Base-by-base conservation (phyloP, 2,329 filamentous ascomycete species). In the Penicillium sp. region DNA sequence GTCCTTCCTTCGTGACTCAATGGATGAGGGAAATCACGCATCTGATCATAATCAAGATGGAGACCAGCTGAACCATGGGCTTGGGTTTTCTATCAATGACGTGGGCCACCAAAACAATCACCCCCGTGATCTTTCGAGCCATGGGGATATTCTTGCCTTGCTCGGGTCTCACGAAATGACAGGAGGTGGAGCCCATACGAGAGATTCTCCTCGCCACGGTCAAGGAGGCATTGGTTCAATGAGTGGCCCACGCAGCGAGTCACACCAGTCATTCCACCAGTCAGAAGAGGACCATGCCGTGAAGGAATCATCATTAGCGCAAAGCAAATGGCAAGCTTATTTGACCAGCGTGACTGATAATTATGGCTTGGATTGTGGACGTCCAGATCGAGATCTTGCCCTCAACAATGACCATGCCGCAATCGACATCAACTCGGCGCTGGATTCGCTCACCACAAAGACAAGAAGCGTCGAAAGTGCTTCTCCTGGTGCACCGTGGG, bases 281-380 rank as follows among this genome's bases (percentile, higher is more conserved):
- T 21, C 51, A 24, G 48, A 51, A n/a, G 37, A 39, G 13, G 51
- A 60, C 9, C 37, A 55, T 14, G 14, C 47, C 13, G 18, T 51
- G 7, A 54, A 43, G 16, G 58, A 61, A 6, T 47, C 54, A 34
- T 59, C 59, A 13, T 55, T 54, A 5, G 62, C 68, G 2, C 63
- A 67, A 40, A 66, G 50, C 46, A 70, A 68, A 54, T 71, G 68
- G 69, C 63, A 68, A 3, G 60, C 64, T 4, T 69, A 72, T 54
- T 60, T 71, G 19, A 71, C 60, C 6, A 70, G 62, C 16, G 68
- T 72, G n/a, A 68, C 67, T 7, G 68, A 74, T 28, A 71, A 73
- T 49, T 91, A 89, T 67, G 90, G 90, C 5, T 82, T 89, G 55
- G 90, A 93, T 66, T 79, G 84, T 52, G 90, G 90, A 1, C 79